These are phyloP conservation scores for Nitzschia inconspicua DNA, from an alignment of 108 stramenopile species.

Conservation along the genomic window DNA sequence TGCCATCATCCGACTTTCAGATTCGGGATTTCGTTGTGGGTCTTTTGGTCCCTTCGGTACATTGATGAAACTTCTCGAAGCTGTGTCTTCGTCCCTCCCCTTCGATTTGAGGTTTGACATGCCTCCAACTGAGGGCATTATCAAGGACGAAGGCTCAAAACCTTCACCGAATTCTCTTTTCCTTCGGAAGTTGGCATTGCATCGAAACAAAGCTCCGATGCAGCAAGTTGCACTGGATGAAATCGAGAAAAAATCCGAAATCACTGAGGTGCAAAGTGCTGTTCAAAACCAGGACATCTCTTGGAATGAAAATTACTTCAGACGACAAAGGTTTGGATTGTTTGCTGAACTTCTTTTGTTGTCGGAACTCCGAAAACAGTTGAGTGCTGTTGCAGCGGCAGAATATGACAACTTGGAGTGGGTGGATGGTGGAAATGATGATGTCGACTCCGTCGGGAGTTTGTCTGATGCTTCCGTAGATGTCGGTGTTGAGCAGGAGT, in stretches of 20 bases:
- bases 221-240: too few relatives aligned
- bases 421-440: constrained; percentile 20
- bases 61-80: constrained; percentile 72
- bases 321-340: constrained; percentile 37
- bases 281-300: background rate
- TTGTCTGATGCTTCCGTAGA: constrained; percentile 43
- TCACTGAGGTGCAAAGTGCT: too few relatives aligned
- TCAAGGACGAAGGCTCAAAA: constrained; percentile 68
- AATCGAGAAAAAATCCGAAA: too few relatives aligned
- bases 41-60: constrained; percentile 86
- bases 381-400: constrained; percentile 65
- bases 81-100: constrained; percentile 81
- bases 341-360: constrained; percentile 66
- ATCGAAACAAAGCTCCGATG: background rate
- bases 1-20: constrained; percentile 81
- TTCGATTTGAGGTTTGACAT: constrained; percentile 75
- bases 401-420: constrained; percentile 32
- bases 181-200: constrained; percentile 64
- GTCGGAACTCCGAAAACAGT: constrained; percentile 61
- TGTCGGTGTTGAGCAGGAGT: constrained; percentile 53
- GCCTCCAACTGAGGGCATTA: constrained; percentile 74
- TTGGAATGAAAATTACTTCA: background rate
- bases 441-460: constrained; percentile 57
- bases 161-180: constrained; percentile 76
- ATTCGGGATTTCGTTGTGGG: constrained; percentile 85